Base-by-base conservation (phyloP, 306 rosid species). In the Ochetophila trinervis region DNA sequence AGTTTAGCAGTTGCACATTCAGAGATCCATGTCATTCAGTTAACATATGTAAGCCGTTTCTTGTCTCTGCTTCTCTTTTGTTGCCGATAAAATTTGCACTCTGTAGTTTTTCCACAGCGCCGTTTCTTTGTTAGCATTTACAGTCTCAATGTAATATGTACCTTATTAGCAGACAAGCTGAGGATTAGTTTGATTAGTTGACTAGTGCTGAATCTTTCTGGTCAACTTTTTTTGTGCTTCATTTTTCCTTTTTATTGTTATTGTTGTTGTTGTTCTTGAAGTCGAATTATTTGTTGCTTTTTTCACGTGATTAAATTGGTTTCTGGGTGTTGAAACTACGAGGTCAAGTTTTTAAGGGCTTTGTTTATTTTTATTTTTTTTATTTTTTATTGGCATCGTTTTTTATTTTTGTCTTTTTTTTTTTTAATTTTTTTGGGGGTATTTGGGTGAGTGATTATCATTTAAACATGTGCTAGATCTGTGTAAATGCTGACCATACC, bases 11-110 rank as follows among this genome's bases (percentile, higher is more conserved):
- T 12, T 40, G 12, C 45, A 40, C 45, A 49, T 49, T 17, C n/a
- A 16, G 14, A 44, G 51, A 32, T 19, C 53, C 22, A 18, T 17
- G 61, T 24, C 40, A 19, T 53, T 23, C n/a, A 17, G 14, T 30
- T 7, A 53, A 4, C 61, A 51, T 48, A 66, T 45, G 74, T 73
- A 62, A 76, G 85, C 51, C 45, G 42, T 40, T 8, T 36, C 23
- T 37, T 13, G 5, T 42, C 61, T n/a, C 19, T 49, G 55, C 13
- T 15, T 32, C 67, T 67, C 68, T 75, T 68, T 75, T 76, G 40
- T 49, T 71, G 40, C 42, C 32, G 62, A 68, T 60, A 73, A 74
- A 60, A 62, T 71, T 10, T 0, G 15, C 17, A 14, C 53, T 17
- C 14, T 49, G 19, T 4, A 0, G 6, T 48, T 48, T 6, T 37